Base-by-base conservation (phyloP, 208 protist species). In the Acanthamoeba lenticulata region DNA sequence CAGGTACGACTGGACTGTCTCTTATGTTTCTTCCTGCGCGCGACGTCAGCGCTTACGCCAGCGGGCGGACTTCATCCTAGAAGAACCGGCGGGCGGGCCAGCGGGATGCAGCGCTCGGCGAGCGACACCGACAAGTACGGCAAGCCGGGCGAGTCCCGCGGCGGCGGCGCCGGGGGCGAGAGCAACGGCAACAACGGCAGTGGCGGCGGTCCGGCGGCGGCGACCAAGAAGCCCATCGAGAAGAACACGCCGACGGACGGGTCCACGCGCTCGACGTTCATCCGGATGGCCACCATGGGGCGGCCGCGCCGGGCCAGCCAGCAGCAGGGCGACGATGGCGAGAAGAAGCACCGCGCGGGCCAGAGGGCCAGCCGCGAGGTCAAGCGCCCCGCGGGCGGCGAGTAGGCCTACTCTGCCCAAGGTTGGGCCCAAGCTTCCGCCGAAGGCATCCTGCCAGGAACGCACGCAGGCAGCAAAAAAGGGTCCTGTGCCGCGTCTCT, bases 111-210 rank as follows among this genome's bases (percentile, higher is more conserved):
- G 65, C 65, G 65, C 3, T 24, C 65, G 36, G n/a, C 65, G 65
- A 74, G 65, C 65, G 65, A 74, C 65, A 74, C 65, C 11, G 65
- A 74, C 36, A 74, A 74, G 65, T n/a, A 74, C 36, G 65, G 65
- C 11, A 74, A 40, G 65, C 65, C 65, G 15, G 65, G 65, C 32
- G 65, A 74, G 36, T n/a, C 52, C 21, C 52, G 52, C 13, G 52
- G 19, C 1, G 52, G 52, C 2, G 17, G 27, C 52, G 52, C n/a
- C n/a, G n/a, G n/a, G n/a, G n/a, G n/a, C n/a, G n/a, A n/a, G n/a
- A n/a, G n/a, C n/a, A n/a, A n/a, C n/a, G n/a, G n/a, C n/a, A n/a
- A 60, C 52, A 60, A 60, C 15, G 52, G 52, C 13, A 60, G n/a
- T n/a, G 21, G 52, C 52, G 21, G 52, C 15, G 52, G 11, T 60